Evolutionary conservation across 257 asterid genomes (phyloP), one percentile per base, ranked within the genome.

Genomic region (Penstemon eatonii): DNA sequence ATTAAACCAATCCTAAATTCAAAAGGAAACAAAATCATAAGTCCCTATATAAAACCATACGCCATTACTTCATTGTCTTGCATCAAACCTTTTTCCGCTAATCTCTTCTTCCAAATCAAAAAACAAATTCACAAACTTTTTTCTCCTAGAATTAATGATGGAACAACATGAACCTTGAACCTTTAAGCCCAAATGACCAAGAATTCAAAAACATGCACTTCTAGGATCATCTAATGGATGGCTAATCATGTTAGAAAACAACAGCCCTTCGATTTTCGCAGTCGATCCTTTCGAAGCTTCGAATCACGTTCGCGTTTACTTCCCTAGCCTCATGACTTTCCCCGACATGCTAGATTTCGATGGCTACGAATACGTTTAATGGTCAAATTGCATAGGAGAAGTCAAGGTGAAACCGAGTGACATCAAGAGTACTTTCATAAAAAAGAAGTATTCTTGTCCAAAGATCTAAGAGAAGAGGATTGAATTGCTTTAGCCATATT

Each of bases 171-270:
- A 4, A 25, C 33, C 33, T 25, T 18, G 45, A 4, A 25, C 33
- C 33, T 25, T 2, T 25, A 25, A 25, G 33, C 8, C 46, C 5
- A 5, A 33, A 11, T 9, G 33, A n/a, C 36, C 1, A 59, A 59
- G 65, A 59, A 8, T 12, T 59, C 36, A 5, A 12, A 47, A 59
- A 59, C 11, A 59, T 12, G 8, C 65, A 49, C 4, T 59, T 6
- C 12, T 39, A 11, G 65, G 65, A 59, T 59, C 65, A 59, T 59
- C 65, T 12, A 19, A 12, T 5, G 65, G 50, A n/a, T 59, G 65
- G 65, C 5, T 59, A 49, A 59, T 59, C 44, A 59, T n/a, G 65
- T 47, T 10, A 0, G 36, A 6, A 5, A 49, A 41, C 5, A 11
- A 41, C 1, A 12, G 50, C 61, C 60, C 60, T 11, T 57, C 63